Conservation (phyloP, 495 filamentous ascomycete species). For the Haplographium delicatum region DNA sequence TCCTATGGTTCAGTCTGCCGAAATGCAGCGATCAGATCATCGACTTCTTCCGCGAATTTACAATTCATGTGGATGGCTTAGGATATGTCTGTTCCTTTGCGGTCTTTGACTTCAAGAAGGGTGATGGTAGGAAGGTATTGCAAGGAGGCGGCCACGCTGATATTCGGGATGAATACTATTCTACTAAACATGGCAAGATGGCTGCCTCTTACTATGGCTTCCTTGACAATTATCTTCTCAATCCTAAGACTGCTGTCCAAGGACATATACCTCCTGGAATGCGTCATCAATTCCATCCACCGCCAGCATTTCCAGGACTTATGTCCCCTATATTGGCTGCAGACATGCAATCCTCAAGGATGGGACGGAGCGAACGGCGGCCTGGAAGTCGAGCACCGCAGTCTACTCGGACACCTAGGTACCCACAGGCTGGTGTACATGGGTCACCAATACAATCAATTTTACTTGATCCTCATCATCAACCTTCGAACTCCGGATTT, state of each 20-base stretch:
- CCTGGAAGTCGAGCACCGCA: conserved; percentile 17
- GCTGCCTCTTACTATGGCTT: conserved; percentile 90
- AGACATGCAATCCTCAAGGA: conserved; percentile 47
- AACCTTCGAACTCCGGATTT: conserved; percentile 54
- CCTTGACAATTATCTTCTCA: conserved; percentile 77
- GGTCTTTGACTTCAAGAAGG: conserved; percentile 95
- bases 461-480: conserved; percentile 81
- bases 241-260: conserved; percentile 50
- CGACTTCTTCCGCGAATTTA: conserved; percentile 97
- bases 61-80: conserved; percentile 91
- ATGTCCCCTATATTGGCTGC: conserved; percentile 55
- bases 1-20: conserved; percentile 82
- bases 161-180: conserved; percentile 85
- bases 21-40: conserved; percentile 89
- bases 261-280: conserved; percentile 41
- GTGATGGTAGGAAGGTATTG: conserved; percentile 46
- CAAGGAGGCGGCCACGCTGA: conserved; percentile 40
- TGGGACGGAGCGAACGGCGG: conserved; percentile 38
- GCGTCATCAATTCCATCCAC: conserved; percentile 69
- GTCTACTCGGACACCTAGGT: conserved; percentile 20
- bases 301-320: conserved; percentile 68
- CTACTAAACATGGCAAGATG: conserved; percentile 96
- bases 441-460: conserved; percentile 64
- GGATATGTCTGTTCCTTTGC: conserved; percentile 96
- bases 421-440: conserved; percentile 26